Percentiles rank a stretch among this genome's conserved stretches.
These are phyloP conservation scores for Juglanconis juglandina DNA, from an alignment of 2,329 filamentous ascomycete genomes.

Conservation along the genomic window DNA sequence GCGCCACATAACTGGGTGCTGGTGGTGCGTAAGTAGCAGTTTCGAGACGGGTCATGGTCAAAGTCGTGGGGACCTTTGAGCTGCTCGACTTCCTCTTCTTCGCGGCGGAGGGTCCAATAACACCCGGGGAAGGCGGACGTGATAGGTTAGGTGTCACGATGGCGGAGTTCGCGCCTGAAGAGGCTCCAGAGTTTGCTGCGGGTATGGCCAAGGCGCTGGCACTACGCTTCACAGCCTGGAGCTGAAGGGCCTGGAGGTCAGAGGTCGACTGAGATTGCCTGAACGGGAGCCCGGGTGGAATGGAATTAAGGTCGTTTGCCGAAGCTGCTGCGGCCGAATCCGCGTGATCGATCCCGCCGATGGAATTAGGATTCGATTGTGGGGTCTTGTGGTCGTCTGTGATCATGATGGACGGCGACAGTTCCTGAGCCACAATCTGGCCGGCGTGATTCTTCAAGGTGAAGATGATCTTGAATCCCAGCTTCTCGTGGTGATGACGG, in stretches of 20 bases:
- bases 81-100: constrained; percentile 82
- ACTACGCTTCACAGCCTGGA: constrained; percentile 53
- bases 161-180: constrained; percentile 28
- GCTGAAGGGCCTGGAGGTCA: constrained; percentile 58
- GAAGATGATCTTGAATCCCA: constrained; percentile 89
- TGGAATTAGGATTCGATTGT: constrained; percentile 45
- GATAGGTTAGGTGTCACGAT: constrained; percentile 62
- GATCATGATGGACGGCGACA: constrained; percentile 89
- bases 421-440: constrained; percentile 75
- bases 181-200: constrained; percentile 15
- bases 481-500: constrained; percentile 89
- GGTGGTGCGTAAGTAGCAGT: constrained; percentile 34
- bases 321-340: constrained; percentile 7
- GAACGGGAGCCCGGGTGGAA: constrained; percentile 42
- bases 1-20: constrained; percentile 36
- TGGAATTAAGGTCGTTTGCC: constrained; percentile 28
- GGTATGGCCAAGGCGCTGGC: constrained; percentile 9
- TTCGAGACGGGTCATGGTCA: constrained; percentile 82
- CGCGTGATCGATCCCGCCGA: constrained; percentile 24
- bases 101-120: constrained; percentile 56
- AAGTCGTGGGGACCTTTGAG: constrained; percentile 66
- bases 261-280: constrained; percentile 58
- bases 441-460: constrained; percentile 81
- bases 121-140: constrained; percentile 68
- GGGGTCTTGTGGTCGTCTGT: constrained; percentile 93